Evolutionary conservation across 148 eudicot genomes (phyloP), one percentile per base, ranked within the genome.

Genomic region (Polygonum aviculare): DNA sequence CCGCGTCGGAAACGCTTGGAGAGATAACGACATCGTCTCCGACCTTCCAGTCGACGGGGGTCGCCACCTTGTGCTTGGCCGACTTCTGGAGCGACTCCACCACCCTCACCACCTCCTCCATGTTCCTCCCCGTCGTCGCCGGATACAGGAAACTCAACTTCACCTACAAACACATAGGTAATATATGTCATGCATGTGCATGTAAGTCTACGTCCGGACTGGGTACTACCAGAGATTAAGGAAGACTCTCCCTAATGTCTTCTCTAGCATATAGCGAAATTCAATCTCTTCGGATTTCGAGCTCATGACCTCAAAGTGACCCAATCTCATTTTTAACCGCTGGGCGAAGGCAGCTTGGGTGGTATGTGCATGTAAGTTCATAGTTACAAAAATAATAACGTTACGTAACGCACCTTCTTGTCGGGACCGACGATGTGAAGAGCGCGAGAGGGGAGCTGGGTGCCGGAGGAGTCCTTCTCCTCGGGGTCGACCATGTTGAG

Each of bases 401-500:
- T 26, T 26, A 26, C 31, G 0, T 26, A 41, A 41, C 8, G 7
- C 9, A 41, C 45, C 94, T 80, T 84, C 77, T 88, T 88, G 80
- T 90, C 90, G n/a, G 95, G 90, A 71, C 93, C 98, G 0, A 91
- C 83, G 4, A 94, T 86, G 70, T 91, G 98, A 7, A 94, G 82
- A 8, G 98, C 93, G 9, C 98, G 91, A 31, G 97, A 91, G 0
- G 98, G 97, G 0, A 83, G 78, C 7, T 72, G 81, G 9, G 82
- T 52, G 3, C 94, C 98, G 1, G 79, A 77, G 9, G 89, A 18
- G 78, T 84, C 86, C 72, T 85, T 89, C 74, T 88, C 92, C 33
- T 91, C 92, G 1, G 95, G 95, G 54, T 91, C 97, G 38, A 91
- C 98, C 98, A 91, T 94, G 85, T 94, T 94, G 1, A 93, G 87